phyloP scores from a whole-genome alignment of 106 monocot species.

The Hemerocallis citrina region DNA sequence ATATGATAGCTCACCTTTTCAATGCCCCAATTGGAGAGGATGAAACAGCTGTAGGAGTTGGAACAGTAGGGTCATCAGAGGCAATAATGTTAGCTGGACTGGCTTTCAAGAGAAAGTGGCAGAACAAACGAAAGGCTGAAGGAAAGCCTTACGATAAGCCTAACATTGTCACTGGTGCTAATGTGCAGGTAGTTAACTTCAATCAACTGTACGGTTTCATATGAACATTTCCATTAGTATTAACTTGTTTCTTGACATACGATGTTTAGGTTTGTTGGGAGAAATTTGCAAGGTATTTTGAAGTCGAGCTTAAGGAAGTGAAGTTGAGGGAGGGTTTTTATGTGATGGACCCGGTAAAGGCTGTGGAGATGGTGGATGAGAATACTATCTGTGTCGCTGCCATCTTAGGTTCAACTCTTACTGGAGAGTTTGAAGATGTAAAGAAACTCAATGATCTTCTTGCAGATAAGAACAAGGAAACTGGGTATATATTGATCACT shows the following conservation, averaged over 20 bases:
- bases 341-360: conserved; percentile 65
- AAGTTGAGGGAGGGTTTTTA: conserved; percentile 57
- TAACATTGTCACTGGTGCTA: conserved; percentile 34
- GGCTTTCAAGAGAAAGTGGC: conserved; percentile 49
- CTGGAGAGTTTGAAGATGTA: conserved; percentile 78
- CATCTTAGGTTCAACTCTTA: conserved; percentile 70
- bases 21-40: conserved; percentile 23
- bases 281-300: conserved; percentile 85
- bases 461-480: conserved; percentile 54
- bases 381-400: conserved; percentile 70
- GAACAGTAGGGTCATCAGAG: conserved; percentile 57
- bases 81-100: conserved; percentile 36
- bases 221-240: no score
- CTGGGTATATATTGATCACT: conserved; percentile 26
- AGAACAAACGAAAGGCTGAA: conserved; percentile 35
- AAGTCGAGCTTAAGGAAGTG: conserved; percentile 79
- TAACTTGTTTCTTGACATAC: no score
- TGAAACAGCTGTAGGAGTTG: conserved; percentile 40
- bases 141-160: conserved; percentile 29
- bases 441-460: conserved; percentile 62
- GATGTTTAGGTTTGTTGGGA: conserved; percentile 75
- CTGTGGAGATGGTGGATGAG: conserved; percentile 75
- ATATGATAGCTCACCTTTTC: conserved; percentile 55
- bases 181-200: conserved; percentile 33
- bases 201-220: no score